These are phyloP conservation scores for Macadamia tetraphylla DNA, from an alignment of 164 flowering plant species.

Conservation along the genomic window DNA sequence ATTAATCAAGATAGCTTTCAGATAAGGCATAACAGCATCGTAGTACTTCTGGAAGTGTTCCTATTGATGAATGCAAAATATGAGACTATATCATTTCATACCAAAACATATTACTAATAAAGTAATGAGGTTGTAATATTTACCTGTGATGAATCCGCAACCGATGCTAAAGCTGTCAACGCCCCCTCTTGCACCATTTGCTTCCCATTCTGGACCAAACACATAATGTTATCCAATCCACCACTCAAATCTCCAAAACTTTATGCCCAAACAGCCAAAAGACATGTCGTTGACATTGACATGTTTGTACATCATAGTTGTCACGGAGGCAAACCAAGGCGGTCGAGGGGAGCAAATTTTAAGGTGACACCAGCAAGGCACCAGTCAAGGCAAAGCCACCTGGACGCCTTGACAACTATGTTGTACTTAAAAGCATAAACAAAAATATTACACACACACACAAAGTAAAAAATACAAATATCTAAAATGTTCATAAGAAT, in stretches of 20 bases:
- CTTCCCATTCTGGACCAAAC: constrained; percentile 21
- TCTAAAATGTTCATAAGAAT: too few relatives aligned
- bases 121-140: neutral
- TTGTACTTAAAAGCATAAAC: too few relatives aligned
- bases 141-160: constrained; percentile 36
- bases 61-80: constrained; percentile 2
- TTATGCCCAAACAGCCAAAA: too few relatives aligned
- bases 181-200: constrained; percentile 34
- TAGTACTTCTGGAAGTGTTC: constrained; percentile 23
- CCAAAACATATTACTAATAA: neutral
- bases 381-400: too few relatives aligned
- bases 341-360: too few relatives aligned
- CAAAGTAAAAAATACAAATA: neutral
- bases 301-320: neutral
- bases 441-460: neutral
- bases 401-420: too few relatives aligned
- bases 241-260: neutral
- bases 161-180: constrained; percentile 32
- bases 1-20: constrained; percentile 24
- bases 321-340: too few relatives aligned
- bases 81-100: neutral
- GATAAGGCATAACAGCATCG: constrained; percentile 22
- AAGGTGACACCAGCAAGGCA: too few relatives aligned
- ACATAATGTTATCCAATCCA: neutral
- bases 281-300: too few relatives aligned